Evolutionary conservation across 208 protist genomes (phyloP), one percentile per base, ranked within the genome.

Genomic region (Novymonas esmeraldas): DNA sequence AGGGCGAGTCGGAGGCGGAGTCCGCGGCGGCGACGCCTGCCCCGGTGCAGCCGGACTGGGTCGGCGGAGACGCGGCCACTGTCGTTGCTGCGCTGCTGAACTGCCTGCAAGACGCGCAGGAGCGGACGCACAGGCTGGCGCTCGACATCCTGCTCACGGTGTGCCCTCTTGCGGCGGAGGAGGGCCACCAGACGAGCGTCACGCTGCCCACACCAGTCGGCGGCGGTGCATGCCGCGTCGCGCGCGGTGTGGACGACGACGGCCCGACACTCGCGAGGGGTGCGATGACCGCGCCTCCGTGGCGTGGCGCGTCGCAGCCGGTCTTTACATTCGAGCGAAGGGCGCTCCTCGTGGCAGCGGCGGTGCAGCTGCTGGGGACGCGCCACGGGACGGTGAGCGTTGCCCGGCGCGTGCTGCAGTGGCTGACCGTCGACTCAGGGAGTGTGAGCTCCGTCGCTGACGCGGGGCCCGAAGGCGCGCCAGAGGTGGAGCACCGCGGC

Each of bases 301-400:
- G n/a, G n/a, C n/a, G n/a, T n/a, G n/a, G n/a, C n/a, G 36, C 36
- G 36, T 41, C 10, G 6, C 10, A n/a, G 45, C 14, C 4, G 20
- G 41, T 68, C 24, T 64, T 75, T 45, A 29, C 70, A 4, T 82
- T 78, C 63, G 62, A 83, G 33, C 70, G 76, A 31, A 57, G 72
- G 31, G 64, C 75, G 31, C 34, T 88, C 34, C 76, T 91, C 14
- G 82, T 82, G 57, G 73, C 73, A 33, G 76, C 82, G 2, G 71
- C 65, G 7, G 74, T 86, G 45, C 79, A 91, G 48, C 56, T 89
- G 44, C 59, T 89, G 0, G 82, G 79, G 45, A 45, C 73, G 36
- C 80, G 71, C 16, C 57, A 78, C 44, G 67, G 73, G 22, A 79
- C 60, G 9, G 54, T 58, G 29, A 86, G 77, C 57, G 77, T 75